These are phyloP conservation scores for Malus orientalis DNA, from an alignment of 306 rosid species.

Conservation along the genomic window DNA sequence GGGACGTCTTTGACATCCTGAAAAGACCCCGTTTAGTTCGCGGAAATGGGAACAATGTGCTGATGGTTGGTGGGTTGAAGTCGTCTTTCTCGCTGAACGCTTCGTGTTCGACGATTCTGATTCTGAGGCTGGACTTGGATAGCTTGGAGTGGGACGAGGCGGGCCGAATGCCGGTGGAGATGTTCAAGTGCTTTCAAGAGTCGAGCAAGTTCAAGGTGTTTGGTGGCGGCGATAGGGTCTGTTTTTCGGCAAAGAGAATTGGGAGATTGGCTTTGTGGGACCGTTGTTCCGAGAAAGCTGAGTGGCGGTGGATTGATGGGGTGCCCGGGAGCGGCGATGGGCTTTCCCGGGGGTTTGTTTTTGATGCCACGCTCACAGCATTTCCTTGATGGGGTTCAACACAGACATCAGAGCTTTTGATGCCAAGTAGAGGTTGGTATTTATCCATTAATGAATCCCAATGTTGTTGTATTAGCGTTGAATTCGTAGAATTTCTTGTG, in stretches of 20 bases:
- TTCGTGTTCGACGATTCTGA: conserved; percentile 68
- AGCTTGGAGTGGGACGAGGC: conserved; percentile 81
- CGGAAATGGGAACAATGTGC: conserved; percentile 39
- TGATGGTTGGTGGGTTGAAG: conserved; percentile 84
- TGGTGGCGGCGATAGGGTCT: conserved; percentile 60
- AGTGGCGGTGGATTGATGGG: conserved; percentile 71
- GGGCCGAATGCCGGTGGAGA: conserved; percentile 69
- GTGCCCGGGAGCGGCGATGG: conserved; percentile 62
- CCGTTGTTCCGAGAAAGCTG: conserved; percentile 17
- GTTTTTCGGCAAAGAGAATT: conserved; percentile 71
- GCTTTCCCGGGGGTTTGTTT: conserved; percentile 58
- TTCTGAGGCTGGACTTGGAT: conserved; percentile 60
- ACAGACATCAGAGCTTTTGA: neutral
- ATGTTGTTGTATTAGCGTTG: conserved; percentile 1
- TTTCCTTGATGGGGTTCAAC: conserved; percentile 37
- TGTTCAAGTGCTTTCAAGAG: conserved; percentile 71
- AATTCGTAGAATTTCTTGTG: neutral
- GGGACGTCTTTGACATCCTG: conserved; percentile 77
- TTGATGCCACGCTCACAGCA: conserved; percentile 70
- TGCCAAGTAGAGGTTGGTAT: conserved; percentile 7
- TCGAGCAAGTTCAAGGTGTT: conserved; percentile 79
- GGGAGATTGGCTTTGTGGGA: conserved; percentile 77
- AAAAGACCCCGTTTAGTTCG: conserved; percentile 72
- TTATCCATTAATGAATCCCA: neutral
- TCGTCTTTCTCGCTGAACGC: conserved; percentile 64